Evolutionary conservation across 108 stramenopile species (phyloP).

Genomic region (Fragilaria radians): DNA sequence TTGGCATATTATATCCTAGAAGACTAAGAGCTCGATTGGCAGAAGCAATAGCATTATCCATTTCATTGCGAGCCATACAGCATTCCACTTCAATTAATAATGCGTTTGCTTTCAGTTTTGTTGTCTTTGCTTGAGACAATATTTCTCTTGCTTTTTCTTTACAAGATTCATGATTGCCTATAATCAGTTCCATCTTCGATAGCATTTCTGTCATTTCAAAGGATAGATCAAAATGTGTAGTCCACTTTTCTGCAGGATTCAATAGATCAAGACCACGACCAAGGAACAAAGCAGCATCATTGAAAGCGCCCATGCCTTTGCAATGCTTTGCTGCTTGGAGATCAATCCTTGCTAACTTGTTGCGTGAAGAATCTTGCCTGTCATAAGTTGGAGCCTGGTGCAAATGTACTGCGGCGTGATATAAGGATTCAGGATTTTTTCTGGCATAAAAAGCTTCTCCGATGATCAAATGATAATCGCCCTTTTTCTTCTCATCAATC

Average conservation of each 20-base stretch:
- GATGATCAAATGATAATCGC: conserved; percentile 7
- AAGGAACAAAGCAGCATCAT: conserved; percentile 5
- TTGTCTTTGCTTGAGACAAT: neutral
- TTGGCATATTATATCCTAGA: neutral
- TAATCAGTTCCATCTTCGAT: neutral
- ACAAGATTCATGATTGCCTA: neutral
- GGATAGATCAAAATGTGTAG: conserved; percentile 10
- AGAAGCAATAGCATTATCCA: neutral
- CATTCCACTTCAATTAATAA: neutral
- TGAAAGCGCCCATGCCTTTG: conserved; percentile 1
- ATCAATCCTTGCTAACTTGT: conserved; percentile 9
- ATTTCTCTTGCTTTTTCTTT: neutral
- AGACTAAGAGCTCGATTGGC: neutral
- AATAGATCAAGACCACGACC: conserved; percentile 8
- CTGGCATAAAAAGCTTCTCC: conserved; percentile 1
- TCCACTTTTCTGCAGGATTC: conserved; percentile 10
- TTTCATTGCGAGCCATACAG: neutral
- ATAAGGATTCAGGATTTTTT: conserved; percentile 2
- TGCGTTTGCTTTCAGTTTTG: neutral
- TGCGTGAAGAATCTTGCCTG: neutral
- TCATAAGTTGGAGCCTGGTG: conserved; percentile 2
- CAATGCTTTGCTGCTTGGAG: conserved; percentile 4
- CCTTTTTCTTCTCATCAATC: conserved; percentile 5
- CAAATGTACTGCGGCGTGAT: conserved; percentile 10
- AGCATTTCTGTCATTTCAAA: neutral